phyloP scores from a whole-genome alignment of 352 stramenopile species.

The Phytophthora palmivora region DNA sequence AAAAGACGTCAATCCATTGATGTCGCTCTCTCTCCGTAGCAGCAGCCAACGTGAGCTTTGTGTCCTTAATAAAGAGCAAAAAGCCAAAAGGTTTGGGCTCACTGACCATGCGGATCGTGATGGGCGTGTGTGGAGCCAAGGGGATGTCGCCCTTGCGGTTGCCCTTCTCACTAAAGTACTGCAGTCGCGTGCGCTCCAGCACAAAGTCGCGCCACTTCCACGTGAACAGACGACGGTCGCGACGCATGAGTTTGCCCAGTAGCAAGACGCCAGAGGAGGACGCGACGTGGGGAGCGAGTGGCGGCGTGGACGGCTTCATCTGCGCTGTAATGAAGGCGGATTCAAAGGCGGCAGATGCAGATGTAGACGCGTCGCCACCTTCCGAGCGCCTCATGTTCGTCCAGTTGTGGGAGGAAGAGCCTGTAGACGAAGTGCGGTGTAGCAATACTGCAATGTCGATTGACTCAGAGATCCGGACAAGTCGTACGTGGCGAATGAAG shows the following conservation, averaged over 20 bases:
- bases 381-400: conserved; percentile 38
- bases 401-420: conserved; percentile 12
- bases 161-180: conserved; percentile 84
- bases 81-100: conserved; percentile 81
- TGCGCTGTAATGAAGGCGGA: conserved; percentile 10
- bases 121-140: conserved; percentile 66
- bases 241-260: conserved; percentile 77
- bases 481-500: neutral
- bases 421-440: conserved; percentile 14
- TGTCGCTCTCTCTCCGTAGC: conserved; percentile 73
- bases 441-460: neutral
- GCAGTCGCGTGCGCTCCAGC: conserved; percentile 67
- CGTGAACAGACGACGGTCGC: conserved; percentile 78
- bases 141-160: conserved; percentile 78
- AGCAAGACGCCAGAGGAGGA: conserved; percentile 47
- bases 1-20: conserved; percentile 85
- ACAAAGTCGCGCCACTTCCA: conserved; percentile 89
- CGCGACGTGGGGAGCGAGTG: conserved; percentile 3
- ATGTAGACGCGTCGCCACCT: conserved; percentile 11
- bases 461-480: neutral
- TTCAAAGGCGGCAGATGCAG: neutral
- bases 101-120: conserved; percentile 72
- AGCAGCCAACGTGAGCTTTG: conserved; percentile 80
- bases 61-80: conserved; percentile 79
- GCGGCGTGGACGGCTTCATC: conserved; percentile 14